Conservation (phyloP, 352 stramenopile species). For the Globisporangium viniferum region DNA sequence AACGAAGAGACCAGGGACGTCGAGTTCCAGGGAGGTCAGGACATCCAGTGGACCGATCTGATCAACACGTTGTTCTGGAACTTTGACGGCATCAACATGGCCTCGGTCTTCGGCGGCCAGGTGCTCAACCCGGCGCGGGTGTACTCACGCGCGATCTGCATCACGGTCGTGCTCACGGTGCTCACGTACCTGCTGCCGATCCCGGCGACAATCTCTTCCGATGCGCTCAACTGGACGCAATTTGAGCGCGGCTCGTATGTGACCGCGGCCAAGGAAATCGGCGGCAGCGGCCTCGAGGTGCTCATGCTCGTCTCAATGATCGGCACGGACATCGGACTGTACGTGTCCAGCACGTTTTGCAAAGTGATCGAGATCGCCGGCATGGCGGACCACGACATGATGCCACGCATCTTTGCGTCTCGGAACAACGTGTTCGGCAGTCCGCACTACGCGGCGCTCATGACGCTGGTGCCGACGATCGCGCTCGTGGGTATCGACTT, state of each 20-base stretch:
- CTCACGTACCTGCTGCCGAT: constrained; percentile 85
- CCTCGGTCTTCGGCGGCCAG: constrained; percentile 83
- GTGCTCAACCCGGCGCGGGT: constrained; percentile 68
- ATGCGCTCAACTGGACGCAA: constrained; percentile 36
- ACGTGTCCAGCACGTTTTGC: constrained; percentile 86
- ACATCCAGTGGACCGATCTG: constrained; percentile 61
- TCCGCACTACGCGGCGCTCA: constrained; percentile 23
- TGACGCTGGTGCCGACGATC: constrained; percentile 21
- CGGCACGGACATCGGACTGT: constrained; percentile 85
- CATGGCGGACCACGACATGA: constrained; percentile 68
- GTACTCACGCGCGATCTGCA: constrained; percentile 78
- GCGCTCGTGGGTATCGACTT: constrained; percentile 36
- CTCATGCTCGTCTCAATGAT: constrained; percentile 79
- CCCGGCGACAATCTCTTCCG: constrained; percentile 57
- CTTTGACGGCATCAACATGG: constrained; percentile 89
- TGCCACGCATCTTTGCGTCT: constrained; percentile 70
- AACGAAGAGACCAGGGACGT: constrained; percentile 14
- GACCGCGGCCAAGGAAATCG: constrained; percentile 59
- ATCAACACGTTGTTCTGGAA: constrained; percentile 94
- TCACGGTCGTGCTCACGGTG: constrained; percentile 62
- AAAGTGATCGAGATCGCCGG: constrained; percentile 78
- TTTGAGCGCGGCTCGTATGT: constrained; percentile 87
- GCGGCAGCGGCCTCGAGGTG: constrained; percentile 62
- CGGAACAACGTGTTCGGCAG: constrained; percentile 24
- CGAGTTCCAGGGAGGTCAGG: constrained; percentile 12